These are phyloP conservation scores for Hanseniaspora uvarum DNA, from an alignment of 1,139 yeast genomes.

Conservation along the genomic window DNA sequence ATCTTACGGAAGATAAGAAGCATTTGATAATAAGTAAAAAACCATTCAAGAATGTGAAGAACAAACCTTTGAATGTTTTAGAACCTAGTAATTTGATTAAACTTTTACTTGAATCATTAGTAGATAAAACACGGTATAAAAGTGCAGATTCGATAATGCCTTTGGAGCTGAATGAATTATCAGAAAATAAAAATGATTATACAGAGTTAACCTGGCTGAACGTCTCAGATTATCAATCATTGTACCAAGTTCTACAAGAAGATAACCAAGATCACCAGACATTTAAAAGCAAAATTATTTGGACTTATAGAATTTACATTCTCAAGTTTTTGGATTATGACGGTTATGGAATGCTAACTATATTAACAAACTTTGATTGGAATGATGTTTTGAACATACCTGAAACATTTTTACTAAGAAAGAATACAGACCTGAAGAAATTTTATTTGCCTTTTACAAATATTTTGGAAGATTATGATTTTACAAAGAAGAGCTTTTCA, in stretches of 20 bases:
- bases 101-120: constrained; percentile 4
- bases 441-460: background rate
- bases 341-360: constrained; percentile 11
- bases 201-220: constrained; percentile 14
- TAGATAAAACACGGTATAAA: constrained; percentile 3
- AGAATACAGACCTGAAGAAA: background rate
- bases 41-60: background rate
- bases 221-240: background rate
- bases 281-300: constrained; percentile 5
- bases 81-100: background rate
- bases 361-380: constrained; percentile 8
- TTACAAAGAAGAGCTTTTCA: constrained; percentile 7
- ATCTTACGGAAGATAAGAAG: constrained; percentile 3
- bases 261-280: constrained; percentile 6
- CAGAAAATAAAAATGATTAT: background rate
- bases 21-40: constrained; percentile 5
- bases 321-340: constrained; percentile 3
- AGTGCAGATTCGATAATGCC: background rate
- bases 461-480: background rate
- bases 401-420: constrained; percentile 4
- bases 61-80: constrained; percentile 5
- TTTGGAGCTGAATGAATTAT: background rate
- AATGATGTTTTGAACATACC: constrained; percentile 9
- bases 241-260: constrained; percentile 8
- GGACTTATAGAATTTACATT: constrained; percentile 10